Base-by-base conservation (phyloP, 495 filamentous ascomycete species). In the Penicilliopsis zonata region DNA sequence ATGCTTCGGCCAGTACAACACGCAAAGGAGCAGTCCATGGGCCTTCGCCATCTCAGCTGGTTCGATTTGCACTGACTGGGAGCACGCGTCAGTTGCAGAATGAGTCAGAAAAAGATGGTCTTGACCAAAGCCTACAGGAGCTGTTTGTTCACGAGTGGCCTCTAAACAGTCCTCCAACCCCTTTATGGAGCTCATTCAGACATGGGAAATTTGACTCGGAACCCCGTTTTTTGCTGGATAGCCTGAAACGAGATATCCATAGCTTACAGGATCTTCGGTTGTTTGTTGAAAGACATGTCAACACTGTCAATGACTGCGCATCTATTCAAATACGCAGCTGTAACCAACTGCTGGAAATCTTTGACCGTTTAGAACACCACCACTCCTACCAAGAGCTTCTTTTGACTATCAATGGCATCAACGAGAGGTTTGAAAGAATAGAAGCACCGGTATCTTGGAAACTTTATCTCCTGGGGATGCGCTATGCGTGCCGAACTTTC, bases 1-100 rank as follows among this genome's bases (percentile, higher is more conserved):
- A 34, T 21, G 4, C 28, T 20, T 38, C 35, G 4, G 30, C 31
- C 13, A 21, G 18, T 33, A 19, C 20, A 12, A 30, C 25, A 17
- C 4, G 19, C 15, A 35, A 33, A 13, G 23, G 30, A 30, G 31
- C 28, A 16, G 29, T 30, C n/a, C 28, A 8, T 13, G 33, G 45
- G 36, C 47, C 50, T 19, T 40, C 49, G 9, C 45, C 52, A 10
- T 50, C 52, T 12, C 41, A 57, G 16, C 13, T 57, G 28, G 38
- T 61, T 14, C 51, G 55, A 27, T 55, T 48, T 27, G 41, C 43
- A 10, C 25, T 64, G 13, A 54, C 35, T 4, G 48, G 40, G 6
- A 47, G 29, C 15, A 34, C 28, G 13, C 37, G 32, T 25, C 30
- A 37, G 15, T 13, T 13, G 14, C 28, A 33, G 3, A 16, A 38